Percentiles rank a stretch among this genome's conserved stretches.
Conservation (phyloP, 148 eudicot genomes). For the Rhododendron simsii region DNA sequence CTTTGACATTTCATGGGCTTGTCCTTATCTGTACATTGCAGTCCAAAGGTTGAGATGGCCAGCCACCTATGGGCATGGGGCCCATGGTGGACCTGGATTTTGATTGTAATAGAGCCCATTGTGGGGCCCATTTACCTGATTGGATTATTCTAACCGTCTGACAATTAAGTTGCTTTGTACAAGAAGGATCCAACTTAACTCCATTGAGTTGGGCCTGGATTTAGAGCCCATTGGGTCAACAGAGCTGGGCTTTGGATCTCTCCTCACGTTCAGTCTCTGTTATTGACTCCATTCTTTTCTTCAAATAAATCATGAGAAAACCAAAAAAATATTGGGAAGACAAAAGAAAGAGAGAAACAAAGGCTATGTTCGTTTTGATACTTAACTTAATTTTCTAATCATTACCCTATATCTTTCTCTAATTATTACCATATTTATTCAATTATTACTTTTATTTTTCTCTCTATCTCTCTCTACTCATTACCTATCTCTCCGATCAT, state of each 20-base stretch:
- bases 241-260: neutral
- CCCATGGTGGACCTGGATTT: neutral
- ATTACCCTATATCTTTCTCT: no score
- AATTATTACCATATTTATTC: no score
- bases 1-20: neutral
- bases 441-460: no score
- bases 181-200: neutral
- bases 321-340: neutral
- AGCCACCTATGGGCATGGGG: neutral
- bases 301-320: neutral
- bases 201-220: neutral
- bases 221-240: neutral
- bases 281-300: neutral
- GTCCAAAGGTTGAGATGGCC: neutral
- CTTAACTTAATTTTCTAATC: no score
- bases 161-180: neutral
- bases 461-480: no score
- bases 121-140: neutral
- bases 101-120: no score
- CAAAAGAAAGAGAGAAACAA: neutral
- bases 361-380: no score
- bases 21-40: neutral
- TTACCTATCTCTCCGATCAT: no score
- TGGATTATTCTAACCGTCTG: neutral
- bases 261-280: neutral